Evolutionary conservation across 139 green algal species (phyloP), one percentile per base, ranked within the genome.

Genomic region (Diplosphaera chodatii): DNA sequence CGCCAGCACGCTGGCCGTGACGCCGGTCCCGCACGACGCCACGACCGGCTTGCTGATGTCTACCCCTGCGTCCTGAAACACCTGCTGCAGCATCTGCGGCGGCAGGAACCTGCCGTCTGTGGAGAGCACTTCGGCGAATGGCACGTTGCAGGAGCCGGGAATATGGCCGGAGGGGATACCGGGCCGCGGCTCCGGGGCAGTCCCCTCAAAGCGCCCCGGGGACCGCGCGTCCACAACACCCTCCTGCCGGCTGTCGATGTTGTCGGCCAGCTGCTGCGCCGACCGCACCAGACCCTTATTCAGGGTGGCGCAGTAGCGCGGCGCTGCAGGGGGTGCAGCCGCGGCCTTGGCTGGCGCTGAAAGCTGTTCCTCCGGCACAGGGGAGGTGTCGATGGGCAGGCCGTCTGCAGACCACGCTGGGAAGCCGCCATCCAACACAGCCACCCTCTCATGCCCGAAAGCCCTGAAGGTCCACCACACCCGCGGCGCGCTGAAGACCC

Each of bases 401-500:
- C 83, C 86, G 4, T 69, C 64, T 3, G 78, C 80, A 25, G 81
- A 66, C 89, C 90, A 99, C 0, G 83, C 87, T 3, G 91, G 93
- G 21, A 95, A 72, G 21, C 94, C 94, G 6, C 94, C 94, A 66
- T 97, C 85, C 64, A 99, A 73, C 64, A 99, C 93, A 1, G 82
- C 78, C 29, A 97, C 91, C 48, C 85, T 83, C 48, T 83, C 55
- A 66, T 97, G 92, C 1, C 92, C 93, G 71, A 96, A 91, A 20
- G 82, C 80, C 15, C 79, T 78, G 83, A 94, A 95, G 3, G 91
- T 98, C 89, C 90, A 99, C 94, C 94, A 98, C 0, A 76, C 88
- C 6, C 94, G 77, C 0, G 94, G 86, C 0, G 89, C 83, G 40
- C 80, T 91, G 82, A 97, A 99, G 29, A 96, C 80, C 63, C 94